These are phyloP conservation scores for Tremella yokohamensis DNA, from an alignment of 768 basidiomycete genomes.

Conservation along the genomic window DNA sequence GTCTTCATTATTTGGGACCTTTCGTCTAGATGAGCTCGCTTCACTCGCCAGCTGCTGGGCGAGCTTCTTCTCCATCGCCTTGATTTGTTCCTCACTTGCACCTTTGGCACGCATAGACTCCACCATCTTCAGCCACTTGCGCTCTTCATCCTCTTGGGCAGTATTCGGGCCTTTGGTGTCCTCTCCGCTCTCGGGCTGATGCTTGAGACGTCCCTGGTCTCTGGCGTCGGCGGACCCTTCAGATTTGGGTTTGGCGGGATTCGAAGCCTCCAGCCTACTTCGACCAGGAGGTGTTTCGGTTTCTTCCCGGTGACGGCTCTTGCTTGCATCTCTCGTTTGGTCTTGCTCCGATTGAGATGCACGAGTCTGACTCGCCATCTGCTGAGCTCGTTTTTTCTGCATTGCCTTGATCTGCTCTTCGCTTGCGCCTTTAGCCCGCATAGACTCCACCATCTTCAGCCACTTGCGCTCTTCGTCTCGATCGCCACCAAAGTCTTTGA, in stretches of 20 bases:
- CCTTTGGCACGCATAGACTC: slow-evolving; percentile 5
- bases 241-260: too few relatives aligned
- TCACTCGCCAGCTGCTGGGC: background rate
- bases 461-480: background rate
- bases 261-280: too few relatives aligned
- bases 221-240: too few relatives aligned
- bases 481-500: background rate
- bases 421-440: slow-evolving; percentile 6
- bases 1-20: too few relatives aligned
- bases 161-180: background rate
- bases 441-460: background rate
- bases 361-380: too few relatives aligned
- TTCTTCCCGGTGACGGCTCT: too few relatives aligned
- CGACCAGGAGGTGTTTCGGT: too few relatives aligned
- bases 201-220: too few relatives aligned
- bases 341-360: too few relatives aligned
- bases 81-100: slow-evolving; percentile 2
- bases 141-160: background rate
- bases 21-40: background rate
- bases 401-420: too few relatives aligned
- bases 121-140: background rate
- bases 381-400: too few relatives aligned
- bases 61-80: background rate
- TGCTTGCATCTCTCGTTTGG: too few relatives aligned
- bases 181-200: background rate